A percentile compares a stretch with the other conserved stretches of the same genome.
These are phyloP conservation scores for Pinus albicaulis DNA, from an alignment of 75 land plant species.

Conservation along the genomic window DNA sequence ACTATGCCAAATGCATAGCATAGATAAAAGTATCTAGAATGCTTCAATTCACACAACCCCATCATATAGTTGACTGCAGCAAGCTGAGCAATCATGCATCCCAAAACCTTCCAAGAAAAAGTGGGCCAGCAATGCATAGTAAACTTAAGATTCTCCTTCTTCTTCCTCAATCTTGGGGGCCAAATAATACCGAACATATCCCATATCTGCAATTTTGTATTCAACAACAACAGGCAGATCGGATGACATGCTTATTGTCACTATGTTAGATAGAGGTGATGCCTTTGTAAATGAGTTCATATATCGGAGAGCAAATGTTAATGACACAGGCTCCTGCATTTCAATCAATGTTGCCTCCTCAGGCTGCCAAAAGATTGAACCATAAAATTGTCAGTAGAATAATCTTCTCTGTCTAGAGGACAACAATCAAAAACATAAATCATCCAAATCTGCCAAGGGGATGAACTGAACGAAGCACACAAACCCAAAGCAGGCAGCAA, in stretches of 20 bases:
- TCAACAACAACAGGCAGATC: constrained; percentile 50
- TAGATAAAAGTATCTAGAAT: background rate
- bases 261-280: constrained; percentile 41
- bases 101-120: background rate
- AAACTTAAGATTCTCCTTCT: constrained; percentile 24
- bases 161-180: constrained; percentile 53
- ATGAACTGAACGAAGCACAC: background rate
- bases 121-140: background rate
- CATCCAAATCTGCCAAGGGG: background rate
- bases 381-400: background rate
- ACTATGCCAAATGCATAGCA: background rate
- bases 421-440: background rate
- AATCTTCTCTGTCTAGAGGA: background rate
- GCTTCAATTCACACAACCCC: background rate
- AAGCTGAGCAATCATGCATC: background rate
- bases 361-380: constrained; percentile 19
- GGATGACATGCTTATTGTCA: constrained; percentile 44
- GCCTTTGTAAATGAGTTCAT: constrained; percentile 55
- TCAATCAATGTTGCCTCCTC: constrained; percentile 41
- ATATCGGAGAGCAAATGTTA: constrained; percentile 49
- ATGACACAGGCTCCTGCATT: constrained; percentile 48
- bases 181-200: constrained; percentile 38
- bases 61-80: background rate
- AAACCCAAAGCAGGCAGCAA: background rate
- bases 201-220: constrained; percentile 55